Evolutionary conservation across 176 grass and related monocot genomes (phyloP).

Genomic region (Oryza brachyantha): DNA sequence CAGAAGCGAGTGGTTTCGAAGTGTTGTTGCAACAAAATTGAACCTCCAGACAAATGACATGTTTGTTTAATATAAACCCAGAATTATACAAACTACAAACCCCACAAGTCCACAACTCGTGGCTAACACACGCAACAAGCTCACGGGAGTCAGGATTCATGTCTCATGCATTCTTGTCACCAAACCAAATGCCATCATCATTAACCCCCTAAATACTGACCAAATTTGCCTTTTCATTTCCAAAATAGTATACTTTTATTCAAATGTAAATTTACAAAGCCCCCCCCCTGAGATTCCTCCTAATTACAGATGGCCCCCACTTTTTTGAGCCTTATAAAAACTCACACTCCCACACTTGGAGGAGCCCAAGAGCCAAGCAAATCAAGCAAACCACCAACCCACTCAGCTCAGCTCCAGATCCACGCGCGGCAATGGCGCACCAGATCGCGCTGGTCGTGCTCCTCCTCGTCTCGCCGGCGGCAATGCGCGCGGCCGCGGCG

Average conservation of each 20-base stretch:
- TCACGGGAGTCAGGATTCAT: background rate
- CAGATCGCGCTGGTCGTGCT: constrained; percentile 31
- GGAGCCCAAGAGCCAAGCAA: background rate
- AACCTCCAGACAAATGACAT: background rate
- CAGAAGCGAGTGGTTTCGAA: too few relatives aligned
- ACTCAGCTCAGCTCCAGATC: background rate
- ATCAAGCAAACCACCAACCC: background rate
- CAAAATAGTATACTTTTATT: too few relatives aligned
- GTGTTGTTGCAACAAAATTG: too few relatives aligned
- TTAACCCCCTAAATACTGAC: background rate
- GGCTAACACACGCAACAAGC: background rate
- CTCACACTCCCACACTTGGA: background rate
- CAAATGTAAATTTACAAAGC: too few relatives aligned
- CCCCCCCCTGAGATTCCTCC: background rate
- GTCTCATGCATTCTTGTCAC: background rate
- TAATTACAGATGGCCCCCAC: background rate
- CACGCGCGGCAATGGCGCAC: background rate
- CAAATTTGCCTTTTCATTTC: background rate
- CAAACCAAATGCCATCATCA: background rate
- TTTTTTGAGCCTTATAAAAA: constrained; percentile 37
- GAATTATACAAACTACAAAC: background rate
- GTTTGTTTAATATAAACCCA: background rate
- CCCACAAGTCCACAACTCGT: background rate
- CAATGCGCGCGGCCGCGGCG: background rate
- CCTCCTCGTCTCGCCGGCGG: constrained; percentile 2